phyloP scores from a whole-genome alignment of 345 rosid species.

The Populus simonii region DNA sequence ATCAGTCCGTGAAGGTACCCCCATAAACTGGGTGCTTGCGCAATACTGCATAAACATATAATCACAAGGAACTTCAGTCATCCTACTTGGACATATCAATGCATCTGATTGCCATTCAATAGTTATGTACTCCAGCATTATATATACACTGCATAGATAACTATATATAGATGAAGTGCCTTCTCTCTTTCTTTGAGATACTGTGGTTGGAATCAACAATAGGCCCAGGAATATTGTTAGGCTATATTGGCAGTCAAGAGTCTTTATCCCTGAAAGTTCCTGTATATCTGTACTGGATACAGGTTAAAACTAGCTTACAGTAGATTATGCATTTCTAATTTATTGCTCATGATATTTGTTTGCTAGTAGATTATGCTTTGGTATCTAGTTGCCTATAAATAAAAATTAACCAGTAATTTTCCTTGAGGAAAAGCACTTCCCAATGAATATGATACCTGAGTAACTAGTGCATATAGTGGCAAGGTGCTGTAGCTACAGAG shows the following conservation, averaged over 20 bases:
- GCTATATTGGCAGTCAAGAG: neutral
- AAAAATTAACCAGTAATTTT: neutral
- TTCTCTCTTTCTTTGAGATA: neutral
- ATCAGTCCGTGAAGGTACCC: neutral
- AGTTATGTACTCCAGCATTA: neutral
- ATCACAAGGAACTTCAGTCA: neutral
- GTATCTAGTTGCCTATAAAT: neutral
- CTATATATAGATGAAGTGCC: neutral
- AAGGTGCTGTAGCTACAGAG: slow-evolving; percentile 96
- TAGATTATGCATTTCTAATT: neutral
- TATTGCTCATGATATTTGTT: neutral
- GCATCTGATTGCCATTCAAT: neutral
- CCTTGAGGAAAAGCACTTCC: neutral
- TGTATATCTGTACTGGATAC: neutral
- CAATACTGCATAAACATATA: neutral
- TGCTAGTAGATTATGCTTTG: neutral
- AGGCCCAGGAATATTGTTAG: neutral
- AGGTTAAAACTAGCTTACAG: neutral
- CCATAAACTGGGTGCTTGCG: neutral
- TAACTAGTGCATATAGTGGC: slow-evolving; percentile 87
- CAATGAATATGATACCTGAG: slow-evolving; percentile 51
- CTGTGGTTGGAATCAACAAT: neutral
- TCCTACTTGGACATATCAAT: neutral
- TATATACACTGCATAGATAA: no score
- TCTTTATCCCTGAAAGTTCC: neutral